phyloP scores from a whole-genome alignment of 441 rosid species.

The Syzygium syzygioides region DNA sequence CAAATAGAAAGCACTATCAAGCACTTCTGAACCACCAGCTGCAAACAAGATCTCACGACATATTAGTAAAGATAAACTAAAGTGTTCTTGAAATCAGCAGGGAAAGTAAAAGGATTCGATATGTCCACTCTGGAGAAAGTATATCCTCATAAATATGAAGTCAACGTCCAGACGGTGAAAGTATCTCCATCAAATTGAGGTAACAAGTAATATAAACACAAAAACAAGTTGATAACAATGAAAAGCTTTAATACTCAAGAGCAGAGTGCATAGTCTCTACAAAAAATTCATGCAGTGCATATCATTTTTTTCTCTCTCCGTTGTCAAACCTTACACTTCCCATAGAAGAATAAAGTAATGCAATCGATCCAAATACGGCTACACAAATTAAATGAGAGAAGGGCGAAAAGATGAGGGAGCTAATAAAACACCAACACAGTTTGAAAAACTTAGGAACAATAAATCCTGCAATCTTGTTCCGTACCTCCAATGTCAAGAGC shows the following conservation, averaged over 20 bases:
- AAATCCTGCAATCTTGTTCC: not conserved
- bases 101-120: not conserved
- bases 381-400: not conserved
- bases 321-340: not conserved
- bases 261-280: not conserved
- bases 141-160: not conserved
- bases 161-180: not conserved
- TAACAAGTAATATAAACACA: not conserved
- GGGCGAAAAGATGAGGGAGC: not conserved
- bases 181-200: not conserved
- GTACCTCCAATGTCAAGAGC: slow-evolving; percentile 98
- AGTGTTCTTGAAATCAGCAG: not conserved
- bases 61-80: not conserved
- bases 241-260: not conserved
- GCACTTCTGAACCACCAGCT: not conserved
- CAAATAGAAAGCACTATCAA: not conserved
- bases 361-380: not conserved
- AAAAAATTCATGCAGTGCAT: not conserved
- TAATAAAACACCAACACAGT: not conserved
- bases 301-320: not conserved
- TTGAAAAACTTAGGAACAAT: not conserved
- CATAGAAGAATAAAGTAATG: not conserved
- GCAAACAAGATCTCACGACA: not conserved
- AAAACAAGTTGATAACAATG: not conserved
- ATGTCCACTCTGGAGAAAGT: not conserved